Evolutionary conservation across 805 yeast genomes (phyloP), one percentile per base, ranked within the genome.

Genomic region (Tetrapisispora pingtungensis): DNA sequence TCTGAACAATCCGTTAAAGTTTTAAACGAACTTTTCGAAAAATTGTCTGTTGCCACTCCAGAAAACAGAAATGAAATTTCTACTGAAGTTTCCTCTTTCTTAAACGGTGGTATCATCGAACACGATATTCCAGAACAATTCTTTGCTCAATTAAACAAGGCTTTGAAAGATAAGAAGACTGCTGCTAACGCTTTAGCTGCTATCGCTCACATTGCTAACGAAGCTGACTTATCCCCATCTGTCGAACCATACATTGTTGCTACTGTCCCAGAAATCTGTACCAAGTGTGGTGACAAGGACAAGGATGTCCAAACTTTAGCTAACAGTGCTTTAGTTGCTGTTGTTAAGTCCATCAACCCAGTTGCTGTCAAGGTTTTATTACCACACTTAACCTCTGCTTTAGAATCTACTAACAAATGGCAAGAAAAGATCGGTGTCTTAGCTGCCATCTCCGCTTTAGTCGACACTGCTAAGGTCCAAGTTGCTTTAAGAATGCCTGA

Each of bases 401-500:
- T 93, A 62, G 65, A 75, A 46, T 58, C 71, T 65, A 78, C 93
- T 61, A 78, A 82, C 77, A 93, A 93, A 76, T 93, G 99, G 99
- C 89, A 89, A 64, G 97, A 90, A 78, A 93, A 93, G 82, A 83
- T 82, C 64, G 84, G 96, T 58, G 74, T 89, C 61, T 77, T 93
- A 69, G 78, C 78, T 66, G 84, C 95, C 62, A 74, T 93, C 64
- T 71, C 95, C 55, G 78, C 79, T 58, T 76, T 90, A 65, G 98
- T 93, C 61, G 95, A 86, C 67, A 77, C 87, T 58, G 96, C 98
- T 61, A 90, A 89, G 72, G 84, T 73, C 61, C 99, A 89, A 78
- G 76, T 93, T 59, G 96, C 98, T 60, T 79, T 93, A 65, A 88
- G 98, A 80, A 93, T 93, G 97, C 96, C 97, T 65, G 97, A 93